Conservation (phyloP, 1,284 basidiomycete genomes). For the Amylostereum chailletii region DNA sequence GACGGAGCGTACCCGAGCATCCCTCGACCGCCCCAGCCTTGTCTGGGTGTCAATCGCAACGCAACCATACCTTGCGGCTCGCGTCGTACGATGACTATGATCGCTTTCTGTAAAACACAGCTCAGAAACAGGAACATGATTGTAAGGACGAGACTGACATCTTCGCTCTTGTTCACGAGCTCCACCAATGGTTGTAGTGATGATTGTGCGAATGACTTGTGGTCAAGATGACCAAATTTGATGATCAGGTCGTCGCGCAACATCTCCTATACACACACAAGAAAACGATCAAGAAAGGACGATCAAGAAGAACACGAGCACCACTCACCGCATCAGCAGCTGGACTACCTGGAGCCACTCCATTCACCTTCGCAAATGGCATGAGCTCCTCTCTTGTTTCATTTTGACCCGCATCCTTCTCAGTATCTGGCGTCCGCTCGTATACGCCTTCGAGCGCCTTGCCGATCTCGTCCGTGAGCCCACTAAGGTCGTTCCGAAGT, state of each 20-base stretch:
- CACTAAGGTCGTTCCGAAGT: conserved; percentile 69
- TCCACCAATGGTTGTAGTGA: conserved; percentile 62
- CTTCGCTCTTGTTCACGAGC: conserved; percentile 66
- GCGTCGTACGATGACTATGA: conserved; percentile 35
- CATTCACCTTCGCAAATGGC: conserved; percentile 75
- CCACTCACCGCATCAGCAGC: conserved; percentile 66
- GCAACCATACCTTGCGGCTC: conserved; percentile 22
- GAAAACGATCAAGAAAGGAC: conserved; percentile 1
- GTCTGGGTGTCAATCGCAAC: conserved; percentile 44
- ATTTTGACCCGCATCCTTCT: conserved; percentile 3
- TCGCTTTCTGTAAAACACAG: conserved; percentile 32
- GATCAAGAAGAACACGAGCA: neutral
- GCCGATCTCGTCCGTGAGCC: conserved; percentile 58
- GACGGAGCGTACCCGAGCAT: conserved; percentile 53
- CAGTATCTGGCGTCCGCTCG: conserved; percentile 31
- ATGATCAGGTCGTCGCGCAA: conserved; percentile 63
- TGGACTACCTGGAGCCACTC: conserved; percentile 69
- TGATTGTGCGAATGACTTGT: conserved; percentile 38
- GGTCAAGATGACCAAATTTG: conserved; percentile 62
- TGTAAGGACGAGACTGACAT: conserved; percentile 38
- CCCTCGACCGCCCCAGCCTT: conserved; percentile 73
- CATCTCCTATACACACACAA: conserved; percentile 46
- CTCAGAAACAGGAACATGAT: neutral
- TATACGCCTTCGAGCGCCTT: conserved; percentile 62
- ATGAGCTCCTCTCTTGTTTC: conserved; percentile 12